Evolutionary conservation across 768 basidiomycete species (phyloP), one percentile per base, ranked within the genome.

Genomic region (Pisolithus tinctorius): DNA sequence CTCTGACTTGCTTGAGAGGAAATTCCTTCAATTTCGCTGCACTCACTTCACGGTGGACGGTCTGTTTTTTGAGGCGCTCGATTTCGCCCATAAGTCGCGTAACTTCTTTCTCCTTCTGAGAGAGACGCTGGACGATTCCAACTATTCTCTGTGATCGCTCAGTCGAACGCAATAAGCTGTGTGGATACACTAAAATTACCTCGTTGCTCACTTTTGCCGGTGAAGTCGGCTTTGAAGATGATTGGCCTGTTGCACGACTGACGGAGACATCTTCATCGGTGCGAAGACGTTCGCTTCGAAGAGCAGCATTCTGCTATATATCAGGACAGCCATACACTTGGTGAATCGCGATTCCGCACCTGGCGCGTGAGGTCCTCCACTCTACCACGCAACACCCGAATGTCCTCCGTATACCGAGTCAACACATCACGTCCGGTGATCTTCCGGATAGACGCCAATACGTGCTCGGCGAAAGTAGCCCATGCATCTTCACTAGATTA

Each of bases 71-170:
- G 56, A 83, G 67, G 16, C 75, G 73, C 50, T 84, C 85, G 17
- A 93, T 67, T 60, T 93, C 86, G 4, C 76, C 75, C 61, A 84
- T 83, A 1, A 94, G 74, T 50, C 84, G 81, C 2, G 81, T 62
- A 1, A 91, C 87, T 65, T 93, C 82, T 60, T 87, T 90, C 70
- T 96, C 93, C 64, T 92, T 93, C 63, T 83, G 79, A 3, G 86
- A 79, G 14, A 94, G 73, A 9, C 88, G 81, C 60, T 91, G 88
- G 8, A 92, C 80, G 17, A 94, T 62, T 1, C 87, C 88, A 55
- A 82, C 78, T 51, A 86, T 76, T 55, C 78, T 83, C 78, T 86
- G 20, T 5, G 4, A 11, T n/a, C 20, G 25, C 34, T 50, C 25
- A 44, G 26, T 11, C 23, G 6, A 14, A 16, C 51, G 34, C 10